A percentile compares a stretch with the other conserved stretches of the same genome.
Evolutionary conservation across 805 yeast species (phyloP).

Genomic region (Dipodascopsis tothii): DNA sequence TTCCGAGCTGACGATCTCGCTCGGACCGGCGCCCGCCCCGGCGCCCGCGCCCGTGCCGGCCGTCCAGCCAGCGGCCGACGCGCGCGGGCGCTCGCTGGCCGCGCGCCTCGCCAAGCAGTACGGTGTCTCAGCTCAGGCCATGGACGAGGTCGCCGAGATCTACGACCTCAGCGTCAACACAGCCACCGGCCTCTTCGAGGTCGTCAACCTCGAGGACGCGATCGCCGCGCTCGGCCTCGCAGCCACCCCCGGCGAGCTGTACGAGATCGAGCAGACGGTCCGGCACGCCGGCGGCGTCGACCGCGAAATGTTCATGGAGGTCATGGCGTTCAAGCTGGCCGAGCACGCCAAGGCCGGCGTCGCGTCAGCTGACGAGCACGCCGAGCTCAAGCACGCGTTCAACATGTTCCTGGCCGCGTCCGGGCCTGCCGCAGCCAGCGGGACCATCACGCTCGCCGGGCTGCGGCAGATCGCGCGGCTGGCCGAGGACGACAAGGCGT

Average conservation of each 20-base stretch:
- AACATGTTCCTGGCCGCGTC: conserved; percentile 9
- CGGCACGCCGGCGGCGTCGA: conserved; percentile 26
- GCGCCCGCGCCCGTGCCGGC: too few relatives aligned
- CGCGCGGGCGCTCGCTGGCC: too few relatives aligned
- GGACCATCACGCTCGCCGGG: conserved; percentile 27
- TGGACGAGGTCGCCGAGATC: conserved; percentile 13
- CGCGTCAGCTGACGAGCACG: not conserved
- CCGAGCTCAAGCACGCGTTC: conserved; percentile 16
- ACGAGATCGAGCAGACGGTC: conserved; percentile 20
- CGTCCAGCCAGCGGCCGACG: too few relatives aligned
- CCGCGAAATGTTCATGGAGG: conserved; percentile 28
- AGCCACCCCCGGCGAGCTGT: conserved; percentile 12
- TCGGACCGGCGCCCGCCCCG: too few relatives aligned
- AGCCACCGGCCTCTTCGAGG: conserved; percentile 14
- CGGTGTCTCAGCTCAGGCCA: not conserved
- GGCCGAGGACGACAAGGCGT: conserved; percentile 26
- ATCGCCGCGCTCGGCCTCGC: conserved; percentile 27
- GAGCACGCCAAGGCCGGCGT: not conserved
- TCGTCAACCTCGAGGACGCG: conserved; percentile 25
- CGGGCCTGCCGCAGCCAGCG: conserved; percentile 1
- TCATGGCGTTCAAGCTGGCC: conserved; percentile 15
- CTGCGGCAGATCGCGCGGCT: conserved; percentile 24
- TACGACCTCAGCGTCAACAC: conserved; percentile 11
- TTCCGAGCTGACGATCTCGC: too few relatives aligned
- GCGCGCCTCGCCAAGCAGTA: not conserved